Base-by-base conservation (phyloP, 352 stramenopile genomes). In the Elongisporangium prolatum region DNA sequence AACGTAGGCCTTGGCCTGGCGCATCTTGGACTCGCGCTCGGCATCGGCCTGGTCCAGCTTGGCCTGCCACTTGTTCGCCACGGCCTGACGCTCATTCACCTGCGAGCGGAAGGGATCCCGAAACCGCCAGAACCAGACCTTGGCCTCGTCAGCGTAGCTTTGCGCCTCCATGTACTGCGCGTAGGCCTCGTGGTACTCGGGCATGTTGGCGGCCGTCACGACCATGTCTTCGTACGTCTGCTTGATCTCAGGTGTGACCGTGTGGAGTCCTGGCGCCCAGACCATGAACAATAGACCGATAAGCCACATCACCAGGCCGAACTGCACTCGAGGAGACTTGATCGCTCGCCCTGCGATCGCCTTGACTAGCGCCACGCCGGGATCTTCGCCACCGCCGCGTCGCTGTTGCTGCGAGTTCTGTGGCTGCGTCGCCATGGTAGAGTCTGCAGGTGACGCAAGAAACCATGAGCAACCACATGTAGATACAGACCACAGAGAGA, bases 61-160 rank as follows among this genome's bases (percentile, higher is more conserved):
- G 13, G 57, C 58, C 34, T 79, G 75, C 71, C 77, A 88, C 59
- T 79, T 80, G 71, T 90, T 72, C 1, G 78, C 84, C 8, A 77
- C 55, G 7, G 58, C 57, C 58, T 93, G 80, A 0, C 77, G 80
- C 50, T 85, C 62, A 40, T 73, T 57, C 48, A 93, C 82, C 25
- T 81, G 54, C 21, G 65, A 65, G 50, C 70, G 75, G 68, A 87
- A 87, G n/a, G 84, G 83, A 59, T 92, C 83, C 16, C 85, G 81
- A 58, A 92, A 85, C 9, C 84, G 81, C 84, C 84, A 93, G 68
- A 95, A 93, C 84, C 84, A 95, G 17, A 93, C 86, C 60, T 91
- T 91, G 40, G 78, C 80, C 44, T 91, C 77, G 28, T 91, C 71
- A 20, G 78, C 68, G 52, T 82, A 72, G 8, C 69, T 56, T 48